These are phyloP conservation scores for Vachellia pachyceras DNA, from an alignment of 306 rosid species.

Conservation along the genomic window DNA sequence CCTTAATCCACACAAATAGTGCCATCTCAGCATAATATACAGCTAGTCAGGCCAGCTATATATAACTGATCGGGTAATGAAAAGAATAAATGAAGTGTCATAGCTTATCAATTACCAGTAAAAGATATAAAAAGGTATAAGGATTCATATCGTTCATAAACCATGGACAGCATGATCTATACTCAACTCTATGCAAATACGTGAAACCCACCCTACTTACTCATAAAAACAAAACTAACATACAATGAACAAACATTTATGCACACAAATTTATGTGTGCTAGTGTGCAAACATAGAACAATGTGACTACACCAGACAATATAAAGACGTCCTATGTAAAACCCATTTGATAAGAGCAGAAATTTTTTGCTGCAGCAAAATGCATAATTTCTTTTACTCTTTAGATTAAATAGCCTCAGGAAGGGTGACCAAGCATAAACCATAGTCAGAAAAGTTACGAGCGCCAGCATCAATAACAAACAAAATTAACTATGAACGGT, in stretches of 20 bases:
- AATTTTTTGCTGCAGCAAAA: neutral
- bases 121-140: neutral
- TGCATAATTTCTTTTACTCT: neutral
- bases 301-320: neutral
- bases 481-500: conserved; percentile 16
- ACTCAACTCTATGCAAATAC: neutral
- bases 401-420: neutral
- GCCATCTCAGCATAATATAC: neutral
- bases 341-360: neutral
- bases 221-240: neutral
- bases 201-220: neutral
- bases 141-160: neutral
- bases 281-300: neutral
- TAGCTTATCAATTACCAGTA: neutral
- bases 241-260: neutral
- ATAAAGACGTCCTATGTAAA: neutral
- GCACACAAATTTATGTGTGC: neutral
- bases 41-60: neutral
- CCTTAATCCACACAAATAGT: neutral
- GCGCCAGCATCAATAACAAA: conserved; percentile 2
- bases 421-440: neutral
- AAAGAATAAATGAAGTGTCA: neutral
- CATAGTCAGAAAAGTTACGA: neutral
- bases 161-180: neutral
- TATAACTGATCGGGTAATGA: neutral